These are phyloP conservation scores for Chlamydomonas schloesseri DNA, from an alignment of 139 green algal genomes.

Conservation along the genomic window DNA sequence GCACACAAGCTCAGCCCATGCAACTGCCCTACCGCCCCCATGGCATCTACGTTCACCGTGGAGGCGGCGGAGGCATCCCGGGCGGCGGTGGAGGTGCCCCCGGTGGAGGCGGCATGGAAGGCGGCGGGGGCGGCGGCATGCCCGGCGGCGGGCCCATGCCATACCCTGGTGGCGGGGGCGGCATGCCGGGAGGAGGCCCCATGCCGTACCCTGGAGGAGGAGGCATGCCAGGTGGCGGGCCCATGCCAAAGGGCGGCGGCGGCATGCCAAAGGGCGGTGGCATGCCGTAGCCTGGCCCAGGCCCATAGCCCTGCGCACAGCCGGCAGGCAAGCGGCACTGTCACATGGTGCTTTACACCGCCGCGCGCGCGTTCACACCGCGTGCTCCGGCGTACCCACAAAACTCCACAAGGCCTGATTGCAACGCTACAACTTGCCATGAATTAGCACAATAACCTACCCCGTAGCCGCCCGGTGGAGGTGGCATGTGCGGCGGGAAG, in stretches of 20 bases:
- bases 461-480: background rate
- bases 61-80: background rate
- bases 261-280: slow-evolving; percentile 36
- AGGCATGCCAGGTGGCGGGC: slow-evolving; percentile 41
- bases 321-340: too few relatives aligned
- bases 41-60: too few relatives aligned
- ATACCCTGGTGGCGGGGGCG: slow-evolving; percentile 17
- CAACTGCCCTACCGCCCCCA: too few relatives aligned
- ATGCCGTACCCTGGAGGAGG: slow-evolving; percentile 36
- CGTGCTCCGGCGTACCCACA: too few relatives aligned
- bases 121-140: slow-evolving; percentile 40
- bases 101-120: too few relatives aligned
- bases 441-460: too few relatives aligned
- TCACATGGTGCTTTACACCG: too few relatives aligned
- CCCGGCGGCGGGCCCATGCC: slow-evolving; percentile 46
- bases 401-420: too few relatives aligned
- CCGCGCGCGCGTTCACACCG: too few relatives aligned
- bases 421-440: too few relatives aligned
- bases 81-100: background rate
- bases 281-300: background rate
- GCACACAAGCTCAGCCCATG: too few relatives aligned
- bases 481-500: slow-evolving; percentile 1
- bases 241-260: slow-evolving; percentile 33
- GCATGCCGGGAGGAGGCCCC: slow-evolving; percentile 48
- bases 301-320: background rate